A percentile compares a stretch with the other conserved stretches of the same genome.
Evolutionary conservation across 768 basidiomycete genomes (phyloP).

Genomic region (Rhodotorula babjevae): DNA sequence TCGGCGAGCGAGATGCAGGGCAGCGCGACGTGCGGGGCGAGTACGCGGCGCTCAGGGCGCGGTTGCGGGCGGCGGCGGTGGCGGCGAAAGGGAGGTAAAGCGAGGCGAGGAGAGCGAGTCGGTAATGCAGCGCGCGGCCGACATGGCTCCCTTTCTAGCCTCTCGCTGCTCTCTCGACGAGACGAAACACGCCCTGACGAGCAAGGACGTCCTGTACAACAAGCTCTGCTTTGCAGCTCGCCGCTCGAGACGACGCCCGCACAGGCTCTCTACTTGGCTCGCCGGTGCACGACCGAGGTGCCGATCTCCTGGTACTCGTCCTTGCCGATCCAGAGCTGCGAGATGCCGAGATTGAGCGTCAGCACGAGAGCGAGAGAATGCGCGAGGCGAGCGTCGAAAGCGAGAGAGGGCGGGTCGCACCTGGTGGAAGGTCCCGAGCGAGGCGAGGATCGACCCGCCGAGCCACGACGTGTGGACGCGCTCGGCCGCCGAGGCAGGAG

Average conservation of each 20-base stretch:
- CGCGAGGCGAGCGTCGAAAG: too few relatives aligned
- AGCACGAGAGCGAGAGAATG: neutral
- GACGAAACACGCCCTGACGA: too few relatives aligned
- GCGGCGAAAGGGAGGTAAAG: neutral
- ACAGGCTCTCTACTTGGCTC: constrained; percentile 33
- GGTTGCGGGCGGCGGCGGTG: constrained; percentile 8
- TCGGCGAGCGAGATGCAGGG: neutral
- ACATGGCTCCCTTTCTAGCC: too few relatives aligned
- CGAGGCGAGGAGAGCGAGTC: too few relatives aligned
- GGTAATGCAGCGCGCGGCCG: too few relatives aligned
- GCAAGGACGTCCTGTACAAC: too few relatives aligned
- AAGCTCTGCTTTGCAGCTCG: too few relatives aligned
- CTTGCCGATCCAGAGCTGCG: constrained; percentile 78
- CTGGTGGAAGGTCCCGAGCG: constrained; percentile 91
- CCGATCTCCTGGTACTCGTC: constrained; percentile 75
- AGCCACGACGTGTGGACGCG: constrained; percentile 90
- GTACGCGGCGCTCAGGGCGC: constrained; percentile 1
- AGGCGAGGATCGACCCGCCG: constrained; percentile 89
- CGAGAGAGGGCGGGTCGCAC: constrained; percentile 42
- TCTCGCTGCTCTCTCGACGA: too few relatives aligned
- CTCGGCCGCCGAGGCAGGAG: constrained; percentile 84
- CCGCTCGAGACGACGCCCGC: too few relatives aligned
- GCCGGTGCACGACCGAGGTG: constrained; percentile 36
- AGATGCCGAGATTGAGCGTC: neutral
- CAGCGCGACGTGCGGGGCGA: neutral